Conservation (phyloP, 176 grass and related monocot genomes). For the Juncus inflexus region DNA sequence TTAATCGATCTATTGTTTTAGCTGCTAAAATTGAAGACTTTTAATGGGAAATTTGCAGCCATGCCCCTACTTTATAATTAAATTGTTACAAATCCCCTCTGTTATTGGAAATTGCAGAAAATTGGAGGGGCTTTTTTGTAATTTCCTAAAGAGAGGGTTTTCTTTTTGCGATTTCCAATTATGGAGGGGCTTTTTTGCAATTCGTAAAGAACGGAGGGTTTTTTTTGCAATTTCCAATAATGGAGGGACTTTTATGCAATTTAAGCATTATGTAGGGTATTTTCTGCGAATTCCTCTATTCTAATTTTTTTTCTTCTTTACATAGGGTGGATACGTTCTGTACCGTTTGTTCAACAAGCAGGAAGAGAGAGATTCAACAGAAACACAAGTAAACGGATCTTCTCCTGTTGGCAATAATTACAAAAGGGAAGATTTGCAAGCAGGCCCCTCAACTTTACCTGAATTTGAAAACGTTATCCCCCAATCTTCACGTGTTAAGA, state of each 20-base stretch:
- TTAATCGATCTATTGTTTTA: no score
- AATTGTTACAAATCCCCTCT: no score
- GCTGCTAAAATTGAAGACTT: neutral
- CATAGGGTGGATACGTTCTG: slow-evolving; percentile 53
- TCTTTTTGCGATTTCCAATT: no score
- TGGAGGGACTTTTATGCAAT: no score
- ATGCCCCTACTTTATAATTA: no score
- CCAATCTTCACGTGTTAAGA: neutral
- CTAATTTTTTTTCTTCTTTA: slow-evolving; percentile 14
- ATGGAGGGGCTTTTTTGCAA: neutral
- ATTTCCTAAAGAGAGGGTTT: no score
- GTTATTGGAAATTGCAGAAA: neutral
- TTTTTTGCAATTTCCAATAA: neutral
- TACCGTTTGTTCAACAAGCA: slow-evolving; percentile 50
- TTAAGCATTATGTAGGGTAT: no score
- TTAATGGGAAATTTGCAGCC: neutral
- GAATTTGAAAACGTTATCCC: slow-evolving; percentile 1
- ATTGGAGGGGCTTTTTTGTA: no score
- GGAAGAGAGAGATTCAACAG: slow-evolving; percentile 41
- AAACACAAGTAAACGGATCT: slow-evolving; percentile 7
- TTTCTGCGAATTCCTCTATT: neutral
- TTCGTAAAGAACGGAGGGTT: neutral
- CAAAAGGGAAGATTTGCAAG: slow-evolving; percentile 28
- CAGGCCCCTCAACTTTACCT: neutral
- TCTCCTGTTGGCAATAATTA: slow-evolving; percentile 18